These are phyloP conservation scores for Cercospora berteroae DNA, from an alignment of 2,329 filamentous ascomycete genomes.

Conservation along the genomic window DNA sequence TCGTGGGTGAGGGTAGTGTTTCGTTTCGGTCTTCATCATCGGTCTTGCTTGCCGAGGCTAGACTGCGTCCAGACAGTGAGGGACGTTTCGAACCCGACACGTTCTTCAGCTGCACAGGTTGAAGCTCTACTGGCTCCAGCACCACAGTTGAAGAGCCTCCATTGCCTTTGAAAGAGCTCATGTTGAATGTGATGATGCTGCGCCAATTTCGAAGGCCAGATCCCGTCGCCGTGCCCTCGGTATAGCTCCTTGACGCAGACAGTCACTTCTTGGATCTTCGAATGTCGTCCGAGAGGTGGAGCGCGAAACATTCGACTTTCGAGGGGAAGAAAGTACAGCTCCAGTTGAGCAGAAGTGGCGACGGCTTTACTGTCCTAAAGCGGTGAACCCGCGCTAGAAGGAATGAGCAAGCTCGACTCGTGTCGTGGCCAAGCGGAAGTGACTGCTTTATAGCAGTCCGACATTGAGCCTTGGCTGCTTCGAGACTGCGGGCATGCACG, in stretches of 20 bases:
- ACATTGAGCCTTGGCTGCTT: not conserved
- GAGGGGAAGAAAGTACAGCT: not conserved
- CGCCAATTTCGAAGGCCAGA: not conserved
- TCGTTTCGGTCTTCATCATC: slow-evolving; percentile 36
- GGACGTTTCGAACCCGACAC: slow-evolving; percentile 24
- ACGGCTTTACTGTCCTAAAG: slow-evolving; percentile 12
- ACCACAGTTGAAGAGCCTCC: slow-evolving; percentile 32
- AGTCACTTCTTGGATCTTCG: not conserved
- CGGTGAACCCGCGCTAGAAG: slow-evolving; percentile 2
- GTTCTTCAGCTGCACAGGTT: slow-evolving; percentile 25
- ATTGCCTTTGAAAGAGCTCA: slow-evolving; percentile 22
- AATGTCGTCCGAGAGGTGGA: not conserved
- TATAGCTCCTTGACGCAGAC: not conserved
- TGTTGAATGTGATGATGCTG: slow-evolving; percentile 1
- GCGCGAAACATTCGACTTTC: not conserved
- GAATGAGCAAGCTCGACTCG: not conserved
- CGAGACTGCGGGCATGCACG: not conserved
- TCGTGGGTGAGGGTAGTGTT: slow-evolving; percentile 48
- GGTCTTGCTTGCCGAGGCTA: slow-evolving; percentile 18
- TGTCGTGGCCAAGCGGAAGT: not conserved
- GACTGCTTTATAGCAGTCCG: not conserved
- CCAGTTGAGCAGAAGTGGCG: slow-evolving; percentile 3
- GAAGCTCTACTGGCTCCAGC: slow-evolving; percentile 31
- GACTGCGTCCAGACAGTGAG: slow-evolving; percentile 26
- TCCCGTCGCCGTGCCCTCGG: not conserved